Conservation (phyloP, 257 asterid genomes). For the Scutellaria minor region DNA sequence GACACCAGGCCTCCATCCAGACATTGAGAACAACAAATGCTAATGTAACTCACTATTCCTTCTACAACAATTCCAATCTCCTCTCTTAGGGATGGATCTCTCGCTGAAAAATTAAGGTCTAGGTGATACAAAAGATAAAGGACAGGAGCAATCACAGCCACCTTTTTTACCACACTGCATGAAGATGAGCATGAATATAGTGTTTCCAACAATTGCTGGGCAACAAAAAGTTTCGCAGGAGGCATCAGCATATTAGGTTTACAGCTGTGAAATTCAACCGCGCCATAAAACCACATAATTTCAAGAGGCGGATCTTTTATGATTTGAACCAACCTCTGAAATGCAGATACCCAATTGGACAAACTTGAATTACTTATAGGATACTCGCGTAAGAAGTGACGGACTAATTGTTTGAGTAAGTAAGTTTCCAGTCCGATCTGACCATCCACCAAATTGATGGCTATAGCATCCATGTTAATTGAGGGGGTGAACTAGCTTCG, state of each 20-base stretch:
- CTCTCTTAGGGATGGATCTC: conserved; percentile 32
- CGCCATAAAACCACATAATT: conserved; percentile 33
- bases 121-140: conserved; percentile 36
- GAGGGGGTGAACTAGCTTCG: conserved; percentile 8
- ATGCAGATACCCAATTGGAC: conserved; percentile 13
- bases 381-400: conserved; percentile 23
- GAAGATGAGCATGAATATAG: conserved; percentile 25
- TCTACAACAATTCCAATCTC: conserved; percentile 36
- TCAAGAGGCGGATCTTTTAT: conserved; percentile 36
- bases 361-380: conserved; percentile 16
- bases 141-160: conserved; percentile 42
- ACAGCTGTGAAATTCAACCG: conserved; percentile 25
- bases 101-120: conserved; percentile 26
- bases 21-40: conserved; percentile 39
- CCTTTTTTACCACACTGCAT: conserved; percentile 34
- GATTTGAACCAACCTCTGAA: background rate
- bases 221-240: conserved; percentile 24
- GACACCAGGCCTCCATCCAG: conserved; percentile 26
- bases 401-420: conserved; percentile 28
- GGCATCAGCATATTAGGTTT: conserved; percentile 29
- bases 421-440: background rate
- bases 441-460: conserved; percentile 17
- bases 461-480: conserved; percentile 19
- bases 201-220: conserved; percentile 25
- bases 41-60: conserved; percentile 28